Evolutionary conservation across 331 rosid species (phyloP).

Genomic region (Rhamnella rubrinervis): DNA sequence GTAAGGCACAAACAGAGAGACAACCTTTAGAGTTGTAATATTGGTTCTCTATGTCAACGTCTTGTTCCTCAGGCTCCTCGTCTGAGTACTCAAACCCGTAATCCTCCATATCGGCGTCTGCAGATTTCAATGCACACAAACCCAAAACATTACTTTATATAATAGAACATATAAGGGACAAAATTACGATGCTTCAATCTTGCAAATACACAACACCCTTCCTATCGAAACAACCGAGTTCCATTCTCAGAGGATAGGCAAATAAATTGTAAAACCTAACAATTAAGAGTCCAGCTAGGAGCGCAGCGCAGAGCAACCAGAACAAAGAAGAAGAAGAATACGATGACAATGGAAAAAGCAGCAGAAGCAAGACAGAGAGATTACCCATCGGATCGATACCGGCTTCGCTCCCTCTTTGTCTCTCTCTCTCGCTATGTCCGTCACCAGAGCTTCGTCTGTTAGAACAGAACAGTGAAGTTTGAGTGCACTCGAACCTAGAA

Average conservation of each 20-base stretch:
- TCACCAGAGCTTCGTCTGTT: too few species aligned
- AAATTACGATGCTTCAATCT: neutral
- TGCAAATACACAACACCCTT: neutral
- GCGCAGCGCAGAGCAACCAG: too few species aligned
- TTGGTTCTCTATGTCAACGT: slow-evolving; percentile 92
- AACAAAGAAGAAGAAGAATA: too few species aligned
- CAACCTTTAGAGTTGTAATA: slow-evolving; percentile 84
- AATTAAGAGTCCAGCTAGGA: too few species aligned
- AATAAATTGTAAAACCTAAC: too few species aligned
- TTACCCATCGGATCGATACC: too few species aligned
- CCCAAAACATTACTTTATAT: neutral
- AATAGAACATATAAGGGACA: neutral
- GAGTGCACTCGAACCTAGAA: too few species aligned
- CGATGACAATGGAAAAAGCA: too few species aligned
- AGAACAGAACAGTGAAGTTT: too few species aligned
- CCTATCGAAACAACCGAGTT: neutral
- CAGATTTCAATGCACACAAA: slow-evolving; percentile 20
- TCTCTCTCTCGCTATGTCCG: too few species aligned
- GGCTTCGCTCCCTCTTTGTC: too few species aligned
- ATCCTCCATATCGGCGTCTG: slow-evolving; percentile 99
- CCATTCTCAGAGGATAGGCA: neutral
- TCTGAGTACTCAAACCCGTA: slow-evolving; percentile 95
- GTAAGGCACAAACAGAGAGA: slow-evolving; percentile 4
- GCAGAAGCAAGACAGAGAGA: too few species aligned
- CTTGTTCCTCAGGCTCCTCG: slow-evolving; percentile 97